Evolutionary conservation across 768 basidiomycete species (phyloP).

Genomic region (Naganishia friedmannii): DNA sequence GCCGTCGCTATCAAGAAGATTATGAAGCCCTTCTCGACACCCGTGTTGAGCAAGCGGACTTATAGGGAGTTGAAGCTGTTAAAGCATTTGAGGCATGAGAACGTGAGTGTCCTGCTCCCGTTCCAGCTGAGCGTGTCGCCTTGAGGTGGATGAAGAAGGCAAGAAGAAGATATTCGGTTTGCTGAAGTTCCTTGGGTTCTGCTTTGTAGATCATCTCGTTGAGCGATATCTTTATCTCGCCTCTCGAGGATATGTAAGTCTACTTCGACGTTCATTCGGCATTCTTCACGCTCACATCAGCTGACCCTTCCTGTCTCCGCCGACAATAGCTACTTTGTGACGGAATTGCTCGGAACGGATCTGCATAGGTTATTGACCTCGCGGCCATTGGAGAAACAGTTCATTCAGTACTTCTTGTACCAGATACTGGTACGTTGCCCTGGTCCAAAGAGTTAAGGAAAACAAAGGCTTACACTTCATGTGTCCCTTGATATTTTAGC

Average conservation of each 20-base stretch:
- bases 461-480: slow-evolving; percentile 22
- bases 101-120: slow-evolving; percentile 60
- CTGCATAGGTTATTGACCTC: slow-evolving; percentile 94
- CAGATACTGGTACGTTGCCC: slow-evolving; percentile 77
- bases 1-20: slow-evolving; percentile 99
- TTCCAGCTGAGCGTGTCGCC: background rate
- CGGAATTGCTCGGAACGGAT: slow-evolving; percentile 96
- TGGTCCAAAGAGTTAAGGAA: background rate
- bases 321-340: slow-evolving; percentile 84
- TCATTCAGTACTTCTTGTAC: slow-evolving; percentile 99
- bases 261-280: background rate
- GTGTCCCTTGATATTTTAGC: slow-evolving; percentile 56
- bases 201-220: slow-evolving; percentile 83
- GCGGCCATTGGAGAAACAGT: slow-evolving; percentile 96
- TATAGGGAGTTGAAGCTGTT: slow-evolving; percentile 96
- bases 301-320: slow-evolving; percentile 5
- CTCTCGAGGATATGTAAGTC: slow-evolving; percentile 91
- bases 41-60: slow-evolving; percentile 94
- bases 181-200: slow-evolving; percentile 9
- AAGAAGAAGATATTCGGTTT: no score
- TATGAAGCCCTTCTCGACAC: slow-evolving; percentile 98
- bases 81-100: slow-evolving; percentile 98
- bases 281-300: no score
- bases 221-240: slow-evolving; percentile 98
- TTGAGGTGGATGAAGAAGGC: background rate